A percentile compares a stretch with the other conserved stretches of the same genome.
phyloP scores from a whole-genome alignment of 2,329 filamentous ascomycete genomes.

The Neophaeococcomyces aloes region DNA sequence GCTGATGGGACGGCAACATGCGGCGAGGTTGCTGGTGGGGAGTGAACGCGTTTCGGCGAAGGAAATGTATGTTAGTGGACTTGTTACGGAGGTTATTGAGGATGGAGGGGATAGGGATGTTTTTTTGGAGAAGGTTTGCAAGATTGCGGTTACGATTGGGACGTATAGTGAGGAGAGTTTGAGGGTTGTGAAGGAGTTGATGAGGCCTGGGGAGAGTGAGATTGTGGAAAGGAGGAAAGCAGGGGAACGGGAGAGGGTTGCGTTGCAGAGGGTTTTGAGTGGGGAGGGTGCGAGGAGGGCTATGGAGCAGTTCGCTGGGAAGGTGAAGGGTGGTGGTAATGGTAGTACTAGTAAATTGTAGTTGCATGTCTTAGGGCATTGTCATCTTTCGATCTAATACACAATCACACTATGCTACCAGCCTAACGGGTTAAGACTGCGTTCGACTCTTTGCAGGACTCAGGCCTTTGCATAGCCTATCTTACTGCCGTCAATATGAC shows the following conservation, averaged over 20 bases:
- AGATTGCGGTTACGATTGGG: not conserved
- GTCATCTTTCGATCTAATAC: too few species aligned
- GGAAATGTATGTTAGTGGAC: conserved; percentile 2
- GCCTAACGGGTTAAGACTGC: too few species aligned
- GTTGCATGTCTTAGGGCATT: too few species aligned
- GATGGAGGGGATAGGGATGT: not conserved
- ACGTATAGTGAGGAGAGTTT: not conserved
- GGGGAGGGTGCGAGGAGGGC: conserved; percentile 1
- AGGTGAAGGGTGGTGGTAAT: not conserved
- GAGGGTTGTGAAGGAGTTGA: conserved; percentile 1
- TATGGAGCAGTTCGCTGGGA: not conserved
- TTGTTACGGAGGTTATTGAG: conserved; percentile 2
- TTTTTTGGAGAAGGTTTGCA: not conserved
- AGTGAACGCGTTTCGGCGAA: not conserved
- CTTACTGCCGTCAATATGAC: too few species aligned
- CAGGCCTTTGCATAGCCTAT: too few species aligned
- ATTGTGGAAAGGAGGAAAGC: not conserved
- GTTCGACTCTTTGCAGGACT: too few species aligned
- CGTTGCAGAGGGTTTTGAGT: not conserved
- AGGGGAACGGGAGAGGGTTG: conserved; percentile 1
- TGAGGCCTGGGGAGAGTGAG: not conserved
- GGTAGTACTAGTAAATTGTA: too few species aligned
- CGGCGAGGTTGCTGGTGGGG: not conserved
- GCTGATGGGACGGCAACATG: not conserved
- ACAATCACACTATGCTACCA: too few species aligned